These are phyloP conservation scores for Posidonia oceanica DNA, from an alignment of 116 monocot species.

Conservation along the genomic window DNA sequence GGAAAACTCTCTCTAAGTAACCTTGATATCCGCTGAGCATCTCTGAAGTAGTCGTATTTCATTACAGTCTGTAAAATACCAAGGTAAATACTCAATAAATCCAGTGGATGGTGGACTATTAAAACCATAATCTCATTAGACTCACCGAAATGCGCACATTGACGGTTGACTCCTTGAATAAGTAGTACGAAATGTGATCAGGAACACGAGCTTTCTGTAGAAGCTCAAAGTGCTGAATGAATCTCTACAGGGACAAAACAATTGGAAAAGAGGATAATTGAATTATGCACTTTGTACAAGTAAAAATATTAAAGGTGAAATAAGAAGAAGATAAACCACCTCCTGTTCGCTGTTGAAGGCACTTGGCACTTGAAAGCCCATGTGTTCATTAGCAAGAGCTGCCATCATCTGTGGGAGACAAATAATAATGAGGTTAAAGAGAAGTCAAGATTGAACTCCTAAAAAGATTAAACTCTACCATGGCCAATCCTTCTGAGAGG, in stretches of 20 bases:
- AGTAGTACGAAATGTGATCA: constrained; percentile 51
- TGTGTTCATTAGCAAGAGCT: constrained; percentile 53
- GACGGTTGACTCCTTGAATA: constrained; percentile 60
- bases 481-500: constrained; percentile 78
- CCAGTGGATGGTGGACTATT: too few relatives aligned
- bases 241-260: constrained; percentile 38
- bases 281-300: not conserved
- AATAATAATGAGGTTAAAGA: constrained; percentile 3
- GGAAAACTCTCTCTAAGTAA: constrained; percentile 59
- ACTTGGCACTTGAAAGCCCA: constrained; percentile 41
- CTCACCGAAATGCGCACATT: constrained; percentile 57
- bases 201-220: constrained; percentile 85
- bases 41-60: constrained; percentile 63
- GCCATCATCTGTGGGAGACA: constrained; percentile 60
- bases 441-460: not conserved
- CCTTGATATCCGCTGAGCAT: constrained; percentile 50
- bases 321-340: constrained; percentile 19
- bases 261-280: not conserved
- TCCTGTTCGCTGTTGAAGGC: constrained; percentile 76
- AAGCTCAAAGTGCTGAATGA: constrained; percentile 88
- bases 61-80: constrained; percentile 32
- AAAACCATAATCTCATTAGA: not conserved
- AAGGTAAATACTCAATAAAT: not conserved
- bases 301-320: not conserved
- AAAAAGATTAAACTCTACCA: constrained; percentile 24